Evolutionary conservation across 805 yeast species (phyloP).

Genomic region (Candida maltosa): DNA sequence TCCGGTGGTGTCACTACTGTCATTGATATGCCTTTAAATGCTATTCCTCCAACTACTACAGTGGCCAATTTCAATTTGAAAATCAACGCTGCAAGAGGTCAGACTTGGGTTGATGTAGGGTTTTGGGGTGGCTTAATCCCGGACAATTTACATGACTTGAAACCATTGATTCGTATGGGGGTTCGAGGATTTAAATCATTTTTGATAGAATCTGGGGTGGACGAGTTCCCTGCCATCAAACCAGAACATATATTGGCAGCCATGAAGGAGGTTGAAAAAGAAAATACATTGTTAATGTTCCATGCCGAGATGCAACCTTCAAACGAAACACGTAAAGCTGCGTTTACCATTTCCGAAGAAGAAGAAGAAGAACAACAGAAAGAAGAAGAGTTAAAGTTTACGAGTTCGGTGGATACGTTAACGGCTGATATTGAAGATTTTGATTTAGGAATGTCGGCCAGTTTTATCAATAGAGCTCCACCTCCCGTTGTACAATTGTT

Average conservation of each 20-base stretch:
- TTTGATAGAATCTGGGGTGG: slow-evolving; percentile 92
- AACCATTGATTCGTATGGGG: slow-evolving; percentile 78
- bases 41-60: slow-evolving; percentile 93
- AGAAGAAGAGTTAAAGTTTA: slow-evolving; percentile 1
- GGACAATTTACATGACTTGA: slow-evolving; percentile 61
- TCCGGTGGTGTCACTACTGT: slow-evolving; percentile 96
- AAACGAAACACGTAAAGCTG: slow-evolving; percentile 3
- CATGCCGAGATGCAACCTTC: slow-evolving; percentile 85
- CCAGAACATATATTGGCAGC: slow-evolving; percentile 65
- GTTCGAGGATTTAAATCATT: slow-evolving; percentile 94
- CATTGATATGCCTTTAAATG: slow-evolving; percentile 93
- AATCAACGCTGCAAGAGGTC: slow-evolving; percentile 71
- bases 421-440: slow-evolving; percentile 28
- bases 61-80: slow-evolving; percentile 71
- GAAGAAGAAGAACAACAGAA: background rate
- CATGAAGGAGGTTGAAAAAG: slow-evolving; percentile 56
- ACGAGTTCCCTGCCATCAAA: slow-evolving; percentile 84
- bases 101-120: slow-evolving; percentile 90
- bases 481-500: slow-evolving; percentile 33
- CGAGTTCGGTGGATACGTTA: background rate
- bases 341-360: background rate
- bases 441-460: slow-evolving; percentile 37
- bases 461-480: slow-evolving; percentile 39
- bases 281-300: slow-evolving; percentile 77
- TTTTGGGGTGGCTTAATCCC: slow-evolving; percentile 98